phyloP scores from a whole-genome alignment of 2,329 filamentous ascomycete species.

The Lasiodiplodia sp. region DNA sequence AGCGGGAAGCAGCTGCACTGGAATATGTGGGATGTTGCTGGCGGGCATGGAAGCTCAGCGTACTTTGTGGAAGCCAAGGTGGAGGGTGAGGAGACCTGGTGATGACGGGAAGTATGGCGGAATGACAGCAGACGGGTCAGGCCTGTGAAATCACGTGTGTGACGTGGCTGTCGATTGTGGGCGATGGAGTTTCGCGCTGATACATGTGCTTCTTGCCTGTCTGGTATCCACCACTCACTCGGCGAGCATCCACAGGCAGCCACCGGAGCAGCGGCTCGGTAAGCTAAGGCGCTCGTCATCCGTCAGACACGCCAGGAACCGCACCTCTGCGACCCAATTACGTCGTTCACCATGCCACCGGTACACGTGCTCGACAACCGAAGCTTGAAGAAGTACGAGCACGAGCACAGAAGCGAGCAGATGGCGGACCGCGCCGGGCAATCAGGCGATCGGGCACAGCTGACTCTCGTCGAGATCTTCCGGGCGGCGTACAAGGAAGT shows the following conservation, averaged over 20 bases:
- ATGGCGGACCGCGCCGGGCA: neutral
- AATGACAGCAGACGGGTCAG: neutral
- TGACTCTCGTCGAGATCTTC: neutral
- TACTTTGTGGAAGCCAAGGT: neutral
- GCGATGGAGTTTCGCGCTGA: constrained; percentile 1
- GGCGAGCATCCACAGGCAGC: neutral
- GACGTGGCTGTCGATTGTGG: constrained; percentile 23
- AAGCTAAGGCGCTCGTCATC: constrained; percentile 2
- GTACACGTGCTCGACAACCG: neutral
- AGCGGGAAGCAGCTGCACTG: neutral
- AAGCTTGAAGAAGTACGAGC: neutral
- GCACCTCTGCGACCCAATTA: neutral
- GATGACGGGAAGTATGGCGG: constrained; percentile 5
- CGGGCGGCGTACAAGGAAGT: constrained; percentile 16
- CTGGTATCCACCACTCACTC: constrained; percentile 11
- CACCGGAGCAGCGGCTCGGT: constrained; percentile 20
- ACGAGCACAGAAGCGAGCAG: neutral
- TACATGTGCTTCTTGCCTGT: constrained; percentile 23
- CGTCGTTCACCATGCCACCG: neutral
- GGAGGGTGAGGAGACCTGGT: neutral
- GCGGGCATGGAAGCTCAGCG: neutral
- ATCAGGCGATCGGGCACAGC: neutral
- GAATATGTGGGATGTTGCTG: neutral
- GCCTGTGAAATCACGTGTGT: constrained; percentile 24
- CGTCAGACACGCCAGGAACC: constrained; percentile 6